Conservation (phyloP, 2,329 filamentous ascomycete genomes). For the Hortaea sp. region DNA sequence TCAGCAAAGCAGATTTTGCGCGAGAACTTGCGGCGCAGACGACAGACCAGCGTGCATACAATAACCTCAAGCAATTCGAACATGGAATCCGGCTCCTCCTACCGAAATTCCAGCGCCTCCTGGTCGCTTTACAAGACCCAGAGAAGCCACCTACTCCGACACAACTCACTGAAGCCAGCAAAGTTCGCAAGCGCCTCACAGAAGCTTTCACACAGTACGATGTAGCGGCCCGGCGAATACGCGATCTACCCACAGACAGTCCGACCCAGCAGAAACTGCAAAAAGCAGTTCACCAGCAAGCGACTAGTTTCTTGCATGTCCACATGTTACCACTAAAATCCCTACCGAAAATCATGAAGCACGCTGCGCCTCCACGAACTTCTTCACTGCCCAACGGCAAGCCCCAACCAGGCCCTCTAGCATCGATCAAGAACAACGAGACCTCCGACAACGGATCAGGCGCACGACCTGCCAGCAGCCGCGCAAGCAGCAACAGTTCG, state of each 20-base stretch:
- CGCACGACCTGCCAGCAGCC: constrained; percentile 31
- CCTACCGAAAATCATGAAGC: constrained; percentile 39
- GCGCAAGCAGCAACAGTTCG: constrained; percentile 37
- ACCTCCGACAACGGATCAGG: constrained; percentile 32
- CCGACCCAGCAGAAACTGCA: constrained; percentile 66
- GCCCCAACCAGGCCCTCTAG: constrained; percentile 38
- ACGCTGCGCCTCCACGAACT: constrained; percentile 42
- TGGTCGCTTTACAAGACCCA: constrained; percentile 63
- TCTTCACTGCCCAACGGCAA: constrained; percentile 15
- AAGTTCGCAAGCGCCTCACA: constrained; percentile 79
- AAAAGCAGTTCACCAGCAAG: constrained; percentile 70
- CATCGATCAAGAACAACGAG: constrained; percentile 50
- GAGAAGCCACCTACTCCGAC: constrained; percentile 53
- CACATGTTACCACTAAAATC: constrained; percentile 77
- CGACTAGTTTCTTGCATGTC: constrained; percentile 72
- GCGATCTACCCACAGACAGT: constrained; percentile 65
- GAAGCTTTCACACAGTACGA: constrained; percentile 88
- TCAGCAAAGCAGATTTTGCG: constrained; percentile 67
- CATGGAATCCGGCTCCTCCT: constrained; percentile 72
- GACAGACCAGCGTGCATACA: constrained; percentile 69
- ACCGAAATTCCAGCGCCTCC: constrained; percentile 71
- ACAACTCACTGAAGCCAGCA: constrained; percentile 75
- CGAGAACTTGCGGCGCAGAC: constrained; percentile 58
- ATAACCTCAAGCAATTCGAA: constrained; percentile 77
- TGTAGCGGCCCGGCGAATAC: constrained; percentile 65